Percentiles rank a stretch among this genome's conserved stretches.
These are phyloP conservation scores for Pyrenula aspistea DNA, from an alignment of 495 filamentous ascomycete species.

Conservation along the genomic window DNA sequence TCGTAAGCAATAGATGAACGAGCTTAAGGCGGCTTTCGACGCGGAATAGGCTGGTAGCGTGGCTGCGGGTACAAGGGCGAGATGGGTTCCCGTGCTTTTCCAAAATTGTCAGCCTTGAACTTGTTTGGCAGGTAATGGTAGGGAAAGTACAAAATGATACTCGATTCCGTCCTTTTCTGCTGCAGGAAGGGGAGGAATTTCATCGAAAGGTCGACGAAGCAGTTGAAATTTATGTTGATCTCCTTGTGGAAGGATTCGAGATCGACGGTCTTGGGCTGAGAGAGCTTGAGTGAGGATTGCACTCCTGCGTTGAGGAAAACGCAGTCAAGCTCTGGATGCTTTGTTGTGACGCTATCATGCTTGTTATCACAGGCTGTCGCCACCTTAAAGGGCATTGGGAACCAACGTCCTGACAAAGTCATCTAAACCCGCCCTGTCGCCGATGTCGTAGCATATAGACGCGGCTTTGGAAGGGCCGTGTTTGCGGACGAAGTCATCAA, in stretches of 20 bases:
- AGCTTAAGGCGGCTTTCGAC: conserved; percentile 31
- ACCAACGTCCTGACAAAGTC: conserved; percentile 38
- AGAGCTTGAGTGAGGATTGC: conserved; percentile 44
- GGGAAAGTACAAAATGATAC: conserved; percentile 16
- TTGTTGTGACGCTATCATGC: conserved; percentile 37
- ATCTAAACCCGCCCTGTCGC: conserved; percentile 44
- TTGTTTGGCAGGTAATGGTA: not conserved
- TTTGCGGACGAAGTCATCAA: conserved; percentile 48
- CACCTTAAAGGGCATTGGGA: not conserved
- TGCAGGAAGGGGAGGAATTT: conserved; percentile 54
- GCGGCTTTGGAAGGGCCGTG: conserved; percentile 43
- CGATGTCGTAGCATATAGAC: conserved; percentile 50
- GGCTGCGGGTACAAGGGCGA: conserved; percentile 26
- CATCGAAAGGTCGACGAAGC: conserved; percentile 46
- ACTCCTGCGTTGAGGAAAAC: conserved; percentile 30
- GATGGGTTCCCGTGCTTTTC: conserved; percentile 25
- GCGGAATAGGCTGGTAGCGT: conserved; percentile 29
- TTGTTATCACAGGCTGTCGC: too few species aligned
- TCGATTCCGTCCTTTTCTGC: conserved; percentile 22
- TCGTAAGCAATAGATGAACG: conserved; percentile 40
- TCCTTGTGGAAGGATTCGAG: conserved; percentile 40
- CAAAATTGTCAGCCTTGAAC: conserved; percentile 9
- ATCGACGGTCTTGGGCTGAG: conserved; percentile 43
- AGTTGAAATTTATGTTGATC: conserved; percentile 55
- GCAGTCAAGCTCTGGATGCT: conserved; percentile 38